Evolutionary conservation across 345 rosid species (phyloP), one percentile per base, ranked within the genome.

Genomic region (Geranium brycei): DNA sequence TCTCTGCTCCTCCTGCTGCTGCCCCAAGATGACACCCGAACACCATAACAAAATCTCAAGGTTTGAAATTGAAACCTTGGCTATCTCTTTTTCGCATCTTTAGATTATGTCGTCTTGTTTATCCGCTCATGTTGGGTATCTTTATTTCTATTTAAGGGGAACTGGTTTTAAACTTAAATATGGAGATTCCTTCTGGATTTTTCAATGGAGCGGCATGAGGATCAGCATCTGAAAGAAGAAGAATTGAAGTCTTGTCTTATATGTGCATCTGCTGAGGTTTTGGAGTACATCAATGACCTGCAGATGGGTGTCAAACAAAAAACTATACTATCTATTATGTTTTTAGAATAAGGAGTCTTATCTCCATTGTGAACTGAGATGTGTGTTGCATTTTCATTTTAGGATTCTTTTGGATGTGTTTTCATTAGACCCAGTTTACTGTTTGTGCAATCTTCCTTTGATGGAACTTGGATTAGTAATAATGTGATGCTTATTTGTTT

Each of bases 1-100:
- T 10, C 12, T 16, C 51, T 16, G 69, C 72, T 61, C 57, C 75
- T 73, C 57, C 75, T 73, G 71, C 69, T 35, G 53, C 53, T 47
- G 53, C 53, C 53, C 0, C 53, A 47, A 8, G 53, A 47, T 13
- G 15, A 47, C 3, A 3, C 14, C 11, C 14, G 15, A 47, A 47
- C 13, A 10, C 53, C 53, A 8, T 47, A 47, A 47, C 53, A 47
- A 47, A 47, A 12, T 41, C 51, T 41, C 15, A 47, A 47, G 53
- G 53, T 47, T 47, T 47, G 53, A 8, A 23, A 23, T 0, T 8
- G 15, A 47, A 10, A 23, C 28, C 1, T 23, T 7, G 10, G 15
- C 15, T 47, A 10, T 47, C 41, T 35, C 7, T 10, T 11, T 47
- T 47, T 47, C 10, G 11, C 53, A 47, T 47, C 13, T 8, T 8